Evolutionary conservation across 495 filamentous ascomycete species (phyloP).

Genomic region (Penicillium maclennaniae): DNA sequence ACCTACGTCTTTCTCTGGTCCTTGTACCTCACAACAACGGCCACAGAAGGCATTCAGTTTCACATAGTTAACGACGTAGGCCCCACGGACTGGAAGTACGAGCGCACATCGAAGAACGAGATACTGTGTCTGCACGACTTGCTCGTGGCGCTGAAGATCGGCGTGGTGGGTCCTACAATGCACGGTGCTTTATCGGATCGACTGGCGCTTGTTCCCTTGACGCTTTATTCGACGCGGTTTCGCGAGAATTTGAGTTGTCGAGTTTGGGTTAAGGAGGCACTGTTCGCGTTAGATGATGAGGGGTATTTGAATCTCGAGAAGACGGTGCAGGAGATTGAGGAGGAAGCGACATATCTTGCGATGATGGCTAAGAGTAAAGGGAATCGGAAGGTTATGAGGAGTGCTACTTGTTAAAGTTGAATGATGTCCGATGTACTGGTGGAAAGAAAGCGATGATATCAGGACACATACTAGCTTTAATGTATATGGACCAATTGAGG

Average conservation of each 20-base stretch:
- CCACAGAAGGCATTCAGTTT: constrained; percentile 9
- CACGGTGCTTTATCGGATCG: constrained; percentile 17
- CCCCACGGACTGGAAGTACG: constrained; percentile 14
- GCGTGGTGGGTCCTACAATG: constrained; percentile 15
- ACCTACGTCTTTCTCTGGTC: constrained; percentile 22
- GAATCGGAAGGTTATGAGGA: not conserved
- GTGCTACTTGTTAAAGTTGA: not conserved
- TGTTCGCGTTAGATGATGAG: constrained; percentile 25
- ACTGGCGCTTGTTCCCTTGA: constrained; percentile 15
- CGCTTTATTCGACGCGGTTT: constrained; percentile 18
- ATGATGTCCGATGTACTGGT: not conserved
- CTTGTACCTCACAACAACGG: constrained; percentile 20
- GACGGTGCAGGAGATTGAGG: constrained; percentile 17
- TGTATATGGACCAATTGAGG: not conserved
- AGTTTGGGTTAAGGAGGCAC: constrained; percentile 27
- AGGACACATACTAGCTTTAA: not conserved
- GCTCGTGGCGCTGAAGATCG: constrained; percentile 20
- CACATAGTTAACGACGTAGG: constrained; percentile 15
- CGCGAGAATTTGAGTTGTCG: constrained; percentile 18
- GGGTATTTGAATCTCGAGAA: constrained; percentile 19
- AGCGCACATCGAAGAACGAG: constrained; percentile 5
- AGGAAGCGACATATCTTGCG: constrained; percentile 16
- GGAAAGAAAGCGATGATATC: not conserved
- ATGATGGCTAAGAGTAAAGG: constrained; percentile 17
- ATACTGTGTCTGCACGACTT: constrained; percentile 1